Evolutionary conservation across 139 green algal species (phyloP).

Genomic region (Deuterostichococcus epilithicus): DNA sequence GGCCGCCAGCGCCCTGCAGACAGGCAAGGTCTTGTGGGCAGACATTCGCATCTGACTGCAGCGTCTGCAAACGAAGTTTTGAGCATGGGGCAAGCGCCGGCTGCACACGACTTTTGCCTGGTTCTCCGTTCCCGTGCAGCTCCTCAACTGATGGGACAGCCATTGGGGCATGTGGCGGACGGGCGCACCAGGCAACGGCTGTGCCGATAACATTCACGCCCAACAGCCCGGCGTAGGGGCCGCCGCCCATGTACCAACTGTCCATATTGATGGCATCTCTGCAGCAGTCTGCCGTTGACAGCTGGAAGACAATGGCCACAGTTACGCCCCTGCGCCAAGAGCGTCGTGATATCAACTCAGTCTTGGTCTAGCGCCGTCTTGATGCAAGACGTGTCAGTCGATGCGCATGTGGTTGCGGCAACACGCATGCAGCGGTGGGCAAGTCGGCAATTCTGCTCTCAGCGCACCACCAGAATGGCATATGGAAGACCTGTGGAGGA

Average conservation of each 20-base stretch:
- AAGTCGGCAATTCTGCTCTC: neutral
- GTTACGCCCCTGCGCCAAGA: conserved; percentile 18
- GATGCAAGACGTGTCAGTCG: too few species aligned
- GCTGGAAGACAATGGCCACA: conserved; percentile 19
- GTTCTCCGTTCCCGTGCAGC: too few species aligned
- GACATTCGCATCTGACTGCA: neutral
- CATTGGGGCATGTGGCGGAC: neutral
- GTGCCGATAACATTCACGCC: conserved; percentile 26
- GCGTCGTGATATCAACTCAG: too few species aligned
- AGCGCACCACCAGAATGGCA: conserved; percentile 31
- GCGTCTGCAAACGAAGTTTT: too few species aligned
- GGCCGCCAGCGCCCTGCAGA: conserved; percentile 1
- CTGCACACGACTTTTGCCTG: too few species aligned
- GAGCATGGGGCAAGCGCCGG: too few species aligned
- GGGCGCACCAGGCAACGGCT: conserved; percentile 6
- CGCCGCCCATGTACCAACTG: conserved; percentile 9
- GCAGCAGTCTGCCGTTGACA: conserved; percentile 15
- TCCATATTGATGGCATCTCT: conserved; percentile 14
- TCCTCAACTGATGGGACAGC: neutral
- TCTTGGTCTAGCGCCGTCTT: too few species aligned
- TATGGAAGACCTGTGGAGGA: too few species aligned
- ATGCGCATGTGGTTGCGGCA: too few species aligned
- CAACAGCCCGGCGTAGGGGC: conserved; percentile 6
- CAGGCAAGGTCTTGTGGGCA: neutral
- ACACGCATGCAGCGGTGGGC: too few species aligned